phyloP scores from a whole-genome alignment of 345 rosid genomes.

The Schrenkiella parvula region DNA sequence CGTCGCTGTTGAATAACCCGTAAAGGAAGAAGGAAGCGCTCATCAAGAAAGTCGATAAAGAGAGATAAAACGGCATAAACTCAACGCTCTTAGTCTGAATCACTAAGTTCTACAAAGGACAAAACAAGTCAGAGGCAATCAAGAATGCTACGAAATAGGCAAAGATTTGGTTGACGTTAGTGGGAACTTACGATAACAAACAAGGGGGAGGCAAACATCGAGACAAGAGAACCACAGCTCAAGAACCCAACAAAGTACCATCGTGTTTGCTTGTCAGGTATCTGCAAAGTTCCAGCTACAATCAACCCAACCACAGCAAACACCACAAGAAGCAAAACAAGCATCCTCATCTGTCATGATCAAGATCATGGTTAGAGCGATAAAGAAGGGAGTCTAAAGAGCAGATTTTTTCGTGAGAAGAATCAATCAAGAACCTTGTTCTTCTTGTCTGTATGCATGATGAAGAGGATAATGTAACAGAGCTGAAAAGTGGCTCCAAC shows the following conservation, averaged over 20 bases:
- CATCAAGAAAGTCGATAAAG: conserved; percentile 86
- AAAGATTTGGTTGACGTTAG: background rate
- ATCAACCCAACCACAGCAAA: conserved; percentile 43
- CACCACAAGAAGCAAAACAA: conserved; percentile 54
- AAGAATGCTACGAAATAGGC: background rate
- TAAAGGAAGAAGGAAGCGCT: conserved; percentile 65
- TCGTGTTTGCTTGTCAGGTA: conserved; percentile 36
- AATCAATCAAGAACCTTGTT: conserved; percentile 48
- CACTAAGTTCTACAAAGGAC: conserved; percentile 61
- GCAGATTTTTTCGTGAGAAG: background rate
- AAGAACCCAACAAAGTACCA: conserved; percentile 55
- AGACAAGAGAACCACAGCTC: conserved; percentile 66
- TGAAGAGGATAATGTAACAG: conserved; percentile 55
- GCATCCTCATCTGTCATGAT: conserved; percentile 50
- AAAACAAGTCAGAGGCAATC: background rate
- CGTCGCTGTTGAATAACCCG: conserved; percentile 62
- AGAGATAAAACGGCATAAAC: conserved; percentile 88
- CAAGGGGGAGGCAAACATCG: conserved; percentile 93
- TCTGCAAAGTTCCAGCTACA: conserved; percentile 57
- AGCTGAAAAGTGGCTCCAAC: conserved; percentile 70
- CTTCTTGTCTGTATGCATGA: conserved; percentile 47
- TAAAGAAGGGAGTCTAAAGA: background rate
- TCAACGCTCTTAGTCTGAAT: conserved; percentile 76
- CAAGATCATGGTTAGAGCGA: background rate
- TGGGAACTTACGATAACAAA: conserved; percentile 67